These are phyloP conservation scores for Crassisporium funariophilum DNA, from an alignment of 768 basidiomycete species.

Conservation along the genomic window DNA sequence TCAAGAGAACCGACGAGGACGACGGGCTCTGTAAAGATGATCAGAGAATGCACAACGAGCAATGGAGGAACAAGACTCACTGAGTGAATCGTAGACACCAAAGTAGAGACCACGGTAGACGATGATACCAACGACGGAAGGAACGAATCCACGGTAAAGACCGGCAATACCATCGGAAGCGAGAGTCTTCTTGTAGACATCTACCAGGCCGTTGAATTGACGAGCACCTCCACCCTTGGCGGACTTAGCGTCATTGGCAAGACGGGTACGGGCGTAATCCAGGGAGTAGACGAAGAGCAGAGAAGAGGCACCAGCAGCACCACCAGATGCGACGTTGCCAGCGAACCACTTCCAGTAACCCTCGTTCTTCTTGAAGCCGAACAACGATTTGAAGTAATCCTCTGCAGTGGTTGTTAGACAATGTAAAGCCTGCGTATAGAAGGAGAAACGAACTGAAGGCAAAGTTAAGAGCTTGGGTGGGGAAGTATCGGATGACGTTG, in stretches of 20 bases:
- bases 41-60: conserved; percentile 11
- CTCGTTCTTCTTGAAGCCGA: conserved; percentile 97
- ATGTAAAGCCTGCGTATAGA: background rate
- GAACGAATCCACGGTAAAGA: conserved; percentile 99
- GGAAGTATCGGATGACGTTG: conserved; percentile 99
- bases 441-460: conserved; percentile 84
- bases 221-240: conserved; percentile 87
- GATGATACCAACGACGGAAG: conserved; percentile 98
- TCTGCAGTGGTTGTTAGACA: conserved; percentile 45
- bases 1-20: conserved; percentile 94
- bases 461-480: conserved; percentile 99
- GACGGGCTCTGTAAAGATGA: conserved; percentile 73
- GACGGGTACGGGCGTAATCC: conserved; percentile 99
- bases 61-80: conserved; percentile 51
- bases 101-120: conserved; percentile 99
- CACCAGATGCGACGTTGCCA: conserved; percentile 98
- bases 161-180: conserved; percentile 97
- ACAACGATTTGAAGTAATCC: conserved; percentile 98
- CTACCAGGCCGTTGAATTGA: conserved; percentile 98
- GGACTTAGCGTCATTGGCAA: conserved; percentile 97
- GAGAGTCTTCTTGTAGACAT: conserved; percentile 97
- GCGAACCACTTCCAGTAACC: conserved; percentile 99
- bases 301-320: conserved; percentile 98
- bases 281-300: conserved; percentile 99
- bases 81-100: conserved; percentile 94